These are phyloP conservation scores for Neotropicomus parvogracilis DNA, from an alignment of 1,284 basidiomycete species.

Conservation along the genomic window DNA sequence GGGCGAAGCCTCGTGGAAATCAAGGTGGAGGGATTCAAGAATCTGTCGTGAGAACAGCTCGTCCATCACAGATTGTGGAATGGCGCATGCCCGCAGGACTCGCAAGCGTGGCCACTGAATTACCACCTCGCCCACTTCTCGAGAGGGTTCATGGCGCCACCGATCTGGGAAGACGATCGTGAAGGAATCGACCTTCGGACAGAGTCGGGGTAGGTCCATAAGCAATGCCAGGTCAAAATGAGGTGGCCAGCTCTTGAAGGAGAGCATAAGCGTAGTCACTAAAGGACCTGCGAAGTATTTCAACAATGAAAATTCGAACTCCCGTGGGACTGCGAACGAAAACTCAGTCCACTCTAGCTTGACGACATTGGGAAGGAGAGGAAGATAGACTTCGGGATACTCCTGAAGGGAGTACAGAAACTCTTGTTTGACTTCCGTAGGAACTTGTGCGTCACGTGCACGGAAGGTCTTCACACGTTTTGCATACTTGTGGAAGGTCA, in stretches of 20 bases:
- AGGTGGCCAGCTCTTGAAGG: slow-evolving; percentile 3
- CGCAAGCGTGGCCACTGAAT: slow-evolving; percentile 12
- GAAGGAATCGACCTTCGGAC: slow-evolving; percentile 20
- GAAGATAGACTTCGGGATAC: slow-evolving; percentile 1
- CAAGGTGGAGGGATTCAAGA: slow-evolving; percentile 8
- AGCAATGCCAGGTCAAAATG: slow-evolving; percentile 9
- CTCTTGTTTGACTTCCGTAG: background rate
- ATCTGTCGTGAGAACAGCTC: background rate
- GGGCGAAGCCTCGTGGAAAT: slow-evolving; percentile 1
- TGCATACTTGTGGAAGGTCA: no score
- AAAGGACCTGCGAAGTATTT: slow-evolving; percentile 9
- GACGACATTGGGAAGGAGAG: slow-evolving; percentile 17
- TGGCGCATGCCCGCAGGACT: slow-evolving; percentile 2
- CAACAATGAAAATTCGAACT: slow-evolving; percentile 13
- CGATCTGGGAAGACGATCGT: background rate
- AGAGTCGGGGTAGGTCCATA: slow-evolving; percentile 12
- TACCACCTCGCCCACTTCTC: slow-evolving; percentile 16
- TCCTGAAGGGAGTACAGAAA: slow-evolving; percentile 1
- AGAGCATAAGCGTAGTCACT: slow-evolving; percentile 13
- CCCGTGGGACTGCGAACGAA: background rate
- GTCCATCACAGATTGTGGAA: slow-evolving; percentile 14
- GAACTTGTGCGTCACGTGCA: background rate
- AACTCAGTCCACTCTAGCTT: slow-evolving; percentile 11
- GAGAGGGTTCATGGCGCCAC: background rate
- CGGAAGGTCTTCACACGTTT: no score